Evolutionary conservation across 2,329 filamentous ascomycete genomes (phyloP).

Genomic region (Graphilbum fragrans): DNA sequence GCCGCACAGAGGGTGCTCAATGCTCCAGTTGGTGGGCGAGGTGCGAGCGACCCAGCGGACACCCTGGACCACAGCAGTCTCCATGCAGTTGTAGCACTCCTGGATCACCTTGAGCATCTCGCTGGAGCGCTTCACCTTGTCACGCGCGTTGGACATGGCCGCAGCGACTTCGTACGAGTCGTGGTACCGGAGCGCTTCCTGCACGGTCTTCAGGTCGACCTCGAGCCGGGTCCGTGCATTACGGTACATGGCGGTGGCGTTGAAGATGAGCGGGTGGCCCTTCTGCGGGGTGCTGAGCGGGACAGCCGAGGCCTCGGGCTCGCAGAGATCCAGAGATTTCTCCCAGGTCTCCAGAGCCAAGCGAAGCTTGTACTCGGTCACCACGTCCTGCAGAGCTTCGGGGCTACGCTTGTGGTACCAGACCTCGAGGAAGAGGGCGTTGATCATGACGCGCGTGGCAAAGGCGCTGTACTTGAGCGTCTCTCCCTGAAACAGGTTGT

Average conservation of each 20-base stretch:
- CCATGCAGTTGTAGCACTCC: conserved; percentile 94
- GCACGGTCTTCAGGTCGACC: conserved; percentile 89
- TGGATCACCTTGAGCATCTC: conserved; percentile 99
- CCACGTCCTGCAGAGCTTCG: conserved; percentile 93
- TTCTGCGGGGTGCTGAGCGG: conserved; percentile 90
- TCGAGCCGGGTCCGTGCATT: conserved; percentile 87
- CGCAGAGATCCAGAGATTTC: conserved; percentile 85
- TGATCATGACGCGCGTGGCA: conserved; percentile 96
- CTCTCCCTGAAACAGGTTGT: conserved; percentile 91
- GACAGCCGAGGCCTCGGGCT: conserved; percentile 79
- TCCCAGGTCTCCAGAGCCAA: conserved; percentile 98
- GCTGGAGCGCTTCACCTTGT: conserved; percentile 85
- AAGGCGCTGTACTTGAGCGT: conserved; percentile 88
- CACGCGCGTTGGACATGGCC: conserved; percentile 87
- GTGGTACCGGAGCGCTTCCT: conserved; percentile 93
- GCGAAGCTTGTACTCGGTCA: conserved; percentile 95
- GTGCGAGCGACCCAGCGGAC: conserved; percentile 98
- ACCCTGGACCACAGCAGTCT: conserved; percentile 86
- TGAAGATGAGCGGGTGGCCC: conserved; percentile 93
- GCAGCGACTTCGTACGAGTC: conserved; percentile 94
- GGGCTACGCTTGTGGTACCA: conserved; percentile 99
- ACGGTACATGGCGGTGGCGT: conserved; percentile 92
- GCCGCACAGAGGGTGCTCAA: conserved; percentile 92
- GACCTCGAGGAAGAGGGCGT: conserved; percentile 92
- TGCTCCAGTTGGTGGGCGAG: conserved; percentile 96